Evolutionary conservation across 2,329 filamentous ascomycete species (phyloP).

Genomic region (Fusarium sp.): DNA sequence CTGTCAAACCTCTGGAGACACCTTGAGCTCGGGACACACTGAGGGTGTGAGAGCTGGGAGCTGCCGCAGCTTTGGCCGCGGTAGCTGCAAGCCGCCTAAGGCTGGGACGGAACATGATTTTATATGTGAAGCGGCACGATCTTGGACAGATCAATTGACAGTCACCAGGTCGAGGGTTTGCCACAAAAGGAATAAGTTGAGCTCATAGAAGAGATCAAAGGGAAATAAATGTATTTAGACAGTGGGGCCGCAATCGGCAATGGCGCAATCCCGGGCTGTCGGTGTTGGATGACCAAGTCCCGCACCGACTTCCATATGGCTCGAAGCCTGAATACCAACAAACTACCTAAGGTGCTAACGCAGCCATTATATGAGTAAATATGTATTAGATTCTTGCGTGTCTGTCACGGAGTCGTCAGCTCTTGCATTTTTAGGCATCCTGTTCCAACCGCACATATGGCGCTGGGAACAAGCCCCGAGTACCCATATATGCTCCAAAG

Average conservation of each 20-base stretch:
- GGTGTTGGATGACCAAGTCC: constrained; percentile 21
- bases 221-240: constrained; percentile 27
- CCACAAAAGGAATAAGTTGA: constrained; percentile 6
- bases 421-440: constrained; percentile 16
- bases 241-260: constrained; percentile 45
- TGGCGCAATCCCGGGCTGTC: constrained; percentile 44
- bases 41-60: constrained; percentile 68
- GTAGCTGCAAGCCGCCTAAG: constrained; percentile 73
- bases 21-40: constrained; percentile 83
- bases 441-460: constrained; percentile 71
- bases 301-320: constrained; percentile 39
- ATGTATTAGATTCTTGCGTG: background rate
- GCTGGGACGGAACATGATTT: constrained; percentile 73
- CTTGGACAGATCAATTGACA: constrained; percentile 28
- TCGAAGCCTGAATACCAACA: background rate
- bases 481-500: constrained; percentile 85
- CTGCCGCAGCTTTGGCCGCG: constrained; percentile 53
- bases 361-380: background rate
- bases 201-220: constrained; percentile 15
- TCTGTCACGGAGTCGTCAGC: background rate
- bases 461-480: constrained; percentile 81
- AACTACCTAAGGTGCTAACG: background rate
- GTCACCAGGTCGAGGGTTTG: background rate
- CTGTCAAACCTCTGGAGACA: constrained; percentile 79
- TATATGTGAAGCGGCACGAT: background rate